Base-by-base conservation (phyloP, 768 basidiomycete species). In the Pisolithus sp. region DNA sequence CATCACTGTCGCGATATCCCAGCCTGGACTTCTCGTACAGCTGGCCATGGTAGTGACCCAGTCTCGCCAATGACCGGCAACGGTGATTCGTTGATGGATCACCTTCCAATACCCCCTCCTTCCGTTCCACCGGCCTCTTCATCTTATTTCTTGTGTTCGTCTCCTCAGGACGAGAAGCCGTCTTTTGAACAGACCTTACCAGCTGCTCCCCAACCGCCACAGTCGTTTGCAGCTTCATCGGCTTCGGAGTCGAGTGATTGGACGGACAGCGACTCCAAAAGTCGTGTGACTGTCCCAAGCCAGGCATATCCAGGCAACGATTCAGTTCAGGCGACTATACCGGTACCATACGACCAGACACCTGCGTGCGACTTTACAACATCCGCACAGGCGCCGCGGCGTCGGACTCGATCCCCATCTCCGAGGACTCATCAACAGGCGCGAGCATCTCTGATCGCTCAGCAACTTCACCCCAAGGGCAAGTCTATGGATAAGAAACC, bases 401-500 rank as follows among this genome's bases (percentile, higher is more conserved):
- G 43, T 38, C 66, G 48, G 42, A 60, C 62, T 5, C 64, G 56
- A 18, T 64, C 66, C 6, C 66, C 66, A 0, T 62, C 68, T 8
- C 65, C 66, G 30, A 51, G 57, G 31, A 57, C 15, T 17, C 43
- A 44, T 17, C 30, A 28, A 21, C 45, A 20, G 2, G 30, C 45
- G 7, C 45, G 45, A 17, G 28, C 30, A 13, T 46, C 45, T 17
- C 30, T 34, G 17, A 21, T n/a, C 9, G n/a, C 24, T 3, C 45
- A 46, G 45, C 45, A 28, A 10, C 60, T 62, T 2, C 62, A 59
- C 23, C 7, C 46, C 0, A 68, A 66, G 42, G 45, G 28, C 17
- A 59, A 69, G 49, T 31, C 58, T 3, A 40, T 66, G 23, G 68
- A 71, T 49, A 80, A 79, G 69, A 84, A 83, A 55, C 83, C 83